phyloP scores from a whole-genome alignment of 2,329 filamentous ascomycete species.

The Coniochaeta sp. region DNA sequence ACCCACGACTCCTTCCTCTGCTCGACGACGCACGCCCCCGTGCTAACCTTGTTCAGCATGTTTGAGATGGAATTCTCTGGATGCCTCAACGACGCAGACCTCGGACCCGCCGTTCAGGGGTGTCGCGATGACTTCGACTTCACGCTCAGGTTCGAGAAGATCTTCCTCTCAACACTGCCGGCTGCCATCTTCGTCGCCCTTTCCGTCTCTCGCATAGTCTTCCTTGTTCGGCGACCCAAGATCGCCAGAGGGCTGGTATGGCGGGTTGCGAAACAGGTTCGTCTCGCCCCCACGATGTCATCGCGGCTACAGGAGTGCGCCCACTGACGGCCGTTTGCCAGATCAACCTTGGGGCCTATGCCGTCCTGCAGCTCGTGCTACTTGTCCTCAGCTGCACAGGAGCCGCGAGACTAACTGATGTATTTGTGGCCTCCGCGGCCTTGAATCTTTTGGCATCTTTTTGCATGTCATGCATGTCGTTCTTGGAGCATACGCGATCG shows the following conservation, averaged over 20 bases:
- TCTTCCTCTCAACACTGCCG: conserved; percentile 37
- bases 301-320: neutral
- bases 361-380: conserved; percentile 21
- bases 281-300: conserved; percentile 1
- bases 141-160: conserved; percentile 39
- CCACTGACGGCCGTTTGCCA: conserved; percentile 5
- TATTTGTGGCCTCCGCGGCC: conserved; percentile 14
- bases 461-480: conserved; percentile 22
- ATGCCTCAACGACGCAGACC: conserved; percentile 28
- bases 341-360: conserved; percentile 16
- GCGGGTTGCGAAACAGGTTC: conserved; percentile 23
- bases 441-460: conserved; percentile 17
- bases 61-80: conserved; percentile 13
- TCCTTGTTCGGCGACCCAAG: conserved; percentile 20
- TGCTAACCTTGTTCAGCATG: neutral
- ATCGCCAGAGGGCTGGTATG: conserved; percentile 24
- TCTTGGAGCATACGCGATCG: conserved; percentile 22
- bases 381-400: conserved; percentile 21
- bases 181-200: conserved; percentile 28
- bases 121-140: conserved; percentile 44
- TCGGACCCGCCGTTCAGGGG: conserved; percentile 36
- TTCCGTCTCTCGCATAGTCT: conserved; percentile 22
- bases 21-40: neutral
- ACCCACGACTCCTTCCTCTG: neutral
- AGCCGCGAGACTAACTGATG: conserved; percentile 8